A percentile compares a stretch with the other conserved stretches of the same genome.
Evolutionary conservation across 148 eudicot genomes (phyloP).

Genomic region (Nepenthes gracilis): DNA sequence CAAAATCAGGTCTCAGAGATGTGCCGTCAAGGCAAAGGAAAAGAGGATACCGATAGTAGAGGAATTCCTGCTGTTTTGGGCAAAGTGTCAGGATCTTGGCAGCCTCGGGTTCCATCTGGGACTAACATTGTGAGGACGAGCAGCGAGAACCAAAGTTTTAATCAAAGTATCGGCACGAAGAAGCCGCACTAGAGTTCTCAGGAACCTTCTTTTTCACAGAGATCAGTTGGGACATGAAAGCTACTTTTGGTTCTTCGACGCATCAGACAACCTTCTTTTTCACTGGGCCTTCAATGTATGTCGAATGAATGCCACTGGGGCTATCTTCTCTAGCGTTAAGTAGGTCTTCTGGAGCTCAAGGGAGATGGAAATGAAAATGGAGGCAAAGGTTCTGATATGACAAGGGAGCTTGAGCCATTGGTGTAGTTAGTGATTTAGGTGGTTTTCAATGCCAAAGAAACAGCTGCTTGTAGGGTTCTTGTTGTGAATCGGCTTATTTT

Average conservation of each 20-base stretch:
- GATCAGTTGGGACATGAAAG: conserved; percentile 17
- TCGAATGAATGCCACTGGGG: conserved; percentile 17
- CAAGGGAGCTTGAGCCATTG: no score
- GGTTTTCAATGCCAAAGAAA: no score
- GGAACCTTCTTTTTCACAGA: conserved; percentile 14
- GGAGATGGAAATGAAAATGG: conserved; percentile 24
- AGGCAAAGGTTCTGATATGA: conserved; percentile 19
- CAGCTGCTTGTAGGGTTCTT: no score
- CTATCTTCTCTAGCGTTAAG: conserved; percentile 13
- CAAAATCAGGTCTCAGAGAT: conserved; percentile 22
- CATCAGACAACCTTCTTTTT: conserved; percentile 19
- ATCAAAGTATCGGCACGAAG: conserved; percentile 39
- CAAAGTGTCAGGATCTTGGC: conserved; percentile 32
- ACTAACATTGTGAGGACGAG: conserved; percentile 11
- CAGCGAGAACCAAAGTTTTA: conserved; percentile 21
- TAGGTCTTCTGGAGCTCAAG: conserved; percentile 19
- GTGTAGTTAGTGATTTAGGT: no score
- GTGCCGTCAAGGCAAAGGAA: conserved; percentile 12
- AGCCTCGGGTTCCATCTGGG: conserved; percentile 28
- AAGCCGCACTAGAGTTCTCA: conserved; percentile 17
- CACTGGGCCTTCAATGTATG: conserved; percentile 25
- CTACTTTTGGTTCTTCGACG: conserved; percentile 15
- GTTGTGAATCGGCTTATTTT: no score
- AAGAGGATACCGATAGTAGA: conserved; percentile 28
- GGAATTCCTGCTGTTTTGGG: conserved; percentile 13